Percentiles rank a stretch among this genome's conserved stretches.
Conservation (phyloP, 2,329 filamentous ascomycete genomes). For the Cordyceps farinosa region DNA sequence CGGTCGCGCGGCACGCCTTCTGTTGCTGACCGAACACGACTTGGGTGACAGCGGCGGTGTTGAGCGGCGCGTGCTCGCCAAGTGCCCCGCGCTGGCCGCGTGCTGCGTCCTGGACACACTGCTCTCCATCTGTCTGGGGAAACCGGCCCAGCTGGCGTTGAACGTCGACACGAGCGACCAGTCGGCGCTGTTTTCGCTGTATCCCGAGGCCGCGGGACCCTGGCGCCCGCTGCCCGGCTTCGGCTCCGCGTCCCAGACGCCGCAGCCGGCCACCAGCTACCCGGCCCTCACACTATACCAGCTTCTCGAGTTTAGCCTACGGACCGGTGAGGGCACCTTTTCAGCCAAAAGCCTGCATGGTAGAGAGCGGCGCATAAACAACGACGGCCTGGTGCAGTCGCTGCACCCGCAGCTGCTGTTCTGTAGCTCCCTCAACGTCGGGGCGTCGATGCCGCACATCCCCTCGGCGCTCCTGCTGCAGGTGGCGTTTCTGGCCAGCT, state of each 20-base stretch:
- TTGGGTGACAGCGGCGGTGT: constrained; percentile 18
- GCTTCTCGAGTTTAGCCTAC: constrained; percentile 9
- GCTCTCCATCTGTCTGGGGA: constrained; percentile 49
- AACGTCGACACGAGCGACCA: constrained; percentile 39
- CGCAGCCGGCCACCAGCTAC: constrained; percentile 1
- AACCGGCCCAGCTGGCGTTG: constrained; percentile 46
- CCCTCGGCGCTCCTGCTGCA: constrained; percentile 38
- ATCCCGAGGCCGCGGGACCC: constrained; percentile 70
- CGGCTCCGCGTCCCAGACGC: constrained; percentile 21
- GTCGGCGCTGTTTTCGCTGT: constrained; percentile 59
- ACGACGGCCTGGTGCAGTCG: constrained; percentile 31
- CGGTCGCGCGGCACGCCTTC: constrained; percentile 55
- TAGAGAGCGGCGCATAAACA: constrained; percentile 19
- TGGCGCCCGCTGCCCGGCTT: constrained; percentile 55
- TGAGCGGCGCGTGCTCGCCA: constrained; percentile 19
- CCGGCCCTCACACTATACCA: constrained; percentile 9
- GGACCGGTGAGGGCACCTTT: constrained; percentile 19
- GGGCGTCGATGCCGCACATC: constrained; percentile 31
- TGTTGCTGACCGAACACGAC: constrained; percentile 28
- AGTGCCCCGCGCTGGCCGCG: constrained; percentile 39
- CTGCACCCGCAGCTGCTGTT: constrained; percentile 35
- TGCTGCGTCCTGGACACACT: constrained; percentile 62
- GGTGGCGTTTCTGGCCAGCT: constrained; percentile 36
- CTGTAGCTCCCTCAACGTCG: constrained; percentile 38
- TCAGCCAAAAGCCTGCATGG: constrained; percentile 18